phyloP scores from a whole-genome alignment of 2,329 filamentous ascomycete species.

The Lizonia empirigonia region DNA sequence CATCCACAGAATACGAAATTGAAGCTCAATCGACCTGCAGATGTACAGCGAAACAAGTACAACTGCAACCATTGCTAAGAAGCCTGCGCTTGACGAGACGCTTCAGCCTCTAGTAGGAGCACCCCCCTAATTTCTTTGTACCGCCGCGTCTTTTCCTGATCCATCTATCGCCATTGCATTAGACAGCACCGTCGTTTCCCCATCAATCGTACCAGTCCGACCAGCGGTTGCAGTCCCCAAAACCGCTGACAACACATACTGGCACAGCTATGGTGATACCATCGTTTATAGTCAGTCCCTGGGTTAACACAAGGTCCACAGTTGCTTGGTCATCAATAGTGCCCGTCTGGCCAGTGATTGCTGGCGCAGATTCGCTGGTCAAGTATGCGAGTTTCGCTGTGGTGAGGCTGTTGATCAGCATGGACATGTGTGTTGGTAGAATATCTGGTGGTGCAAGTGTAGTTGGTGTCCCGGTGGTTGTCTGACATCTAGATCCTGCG shows the following conservation, averaged over 20 bases:
- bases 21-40: not conserved
- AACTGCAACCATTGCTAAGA: not conserved
- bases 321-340: conserved; percentile 11
- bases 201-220: conserved; percentile 20
- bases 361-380: conserved; percentile 9
- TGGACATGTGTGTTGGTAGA: conserved; percentile 16
- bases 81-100: not conserved
- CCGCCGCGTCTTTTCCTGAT: not conserved
- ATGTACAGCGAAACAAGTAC: not conserved
- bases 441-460: conserved; percentile 14
- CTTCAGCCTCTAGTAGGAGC: not conserved
- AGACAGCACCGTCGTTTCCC: conserved; percentile 13
- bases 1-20: not conserved
- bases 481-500: no score
- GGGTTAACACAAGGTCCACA: conserved; percentile 7
- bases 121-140: not conserved
- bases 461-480: no score
- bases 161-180: conserved; percentile 1
- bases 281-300: conserved; percentile 16
- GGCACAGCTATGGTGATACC: conserved; percentile 15
- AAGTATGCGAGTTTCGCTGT: conserved; percentile 13
- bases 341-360: conserved; percentile 19
- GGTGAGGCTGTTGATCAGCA: conserved; percentile 7
- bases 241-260: conserved; percentile 21
- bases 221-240: conserved; percentile 18